A percentile compares a stretch with the other conserved stretches of the same genome.
Evolutionary conservation across 495 filamentous ascomycete genomes (phyloP).

Genomic region (Hyaloscypha hepaticicola): DNA sequence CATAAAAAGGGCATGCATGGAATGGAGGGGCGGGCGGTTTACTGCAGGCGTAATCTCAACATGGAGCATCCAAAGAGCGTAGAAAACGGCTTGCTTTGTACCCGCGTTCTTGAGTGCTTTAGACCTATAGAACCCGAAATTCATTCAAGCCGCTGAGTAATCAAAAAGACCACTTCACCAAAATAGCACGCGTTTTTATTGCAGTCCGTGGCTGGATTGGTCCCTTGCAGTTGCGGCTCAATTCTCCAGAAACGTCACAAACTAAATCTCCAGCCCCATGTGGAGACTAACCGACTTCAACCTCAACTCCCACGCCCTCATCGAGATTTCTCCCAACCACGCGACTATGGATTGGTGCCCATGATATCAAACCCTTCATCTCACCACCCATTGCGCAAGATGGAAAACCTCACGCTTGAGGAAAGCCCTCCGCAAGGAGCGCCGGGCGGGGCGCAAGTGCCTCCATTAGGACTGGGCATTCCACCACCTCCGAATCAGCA

Average conservation of each 20-base stretch:
- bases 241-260: not conserved
- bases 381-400: constrained; percentile 31
- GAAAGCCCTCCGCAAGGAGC: constrained; percentile 38
- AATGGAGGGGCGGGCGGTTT: not conserved
- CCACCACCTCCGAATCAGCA: constrained; percentile 43
- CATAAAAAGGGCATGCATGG: not conserved
- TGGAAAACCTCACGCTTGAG: constrained; percentile 49
- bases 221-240: constrained; percentile 13
- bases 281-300: not conserved
- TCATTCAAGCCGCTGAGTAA: not conserved
- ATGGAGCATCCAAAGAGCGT: not conserved
- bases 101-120: not conserved
- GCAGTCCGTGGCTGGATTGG: constrained; percentile 13
- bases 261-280: not conserved
- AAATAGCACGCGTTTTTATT: not conserved
- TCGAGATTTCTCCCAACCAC: constrained; percentile 13
- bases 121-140: not conserved
- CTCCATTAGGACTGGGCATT: constrained; percentile 20
- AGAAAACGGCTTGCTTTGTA: not conserved
- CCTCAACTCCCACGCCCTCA: not conserved
- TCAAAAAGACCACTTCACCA: not conserved
- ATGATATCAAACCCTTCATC: constrained; percentile 15
- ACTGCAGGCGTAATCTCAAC: not conserved
- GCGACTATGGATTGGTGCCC: constrained; percentile 27
- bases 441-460: constrained; percentile 23